phyloP scores from a whole-genome alignment of 164 flowering plant genomes.

The Berberis thunbergii region DNA sequence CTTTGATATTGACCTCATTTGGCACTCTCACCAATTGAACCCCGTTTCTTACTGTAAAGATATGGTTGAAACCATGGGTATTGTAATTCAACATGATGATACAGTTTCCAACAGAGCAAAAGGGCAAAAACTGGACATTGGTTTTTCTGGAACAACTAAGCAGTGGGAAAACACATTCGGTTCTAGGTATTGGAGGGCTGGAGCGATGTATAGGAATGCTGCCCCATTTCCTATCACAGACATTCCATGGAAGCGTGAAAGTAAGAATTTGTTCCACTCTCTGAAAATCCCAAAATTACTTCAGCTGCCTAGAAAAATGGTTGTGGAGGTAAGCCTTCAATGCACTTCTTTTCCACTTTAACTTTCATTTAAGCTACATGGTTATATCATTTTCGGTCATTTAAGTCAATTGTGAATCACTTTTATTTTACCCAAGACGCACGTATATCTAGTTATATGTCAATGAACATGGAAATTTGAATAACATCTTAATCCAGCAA shows the following conservation, averaged over 20 bases:
- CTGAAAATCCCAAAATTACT: slow-evolving; percentile 23
- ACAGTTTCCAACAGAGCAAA: slow-evolving; percentile 70
- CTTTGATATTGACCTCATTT: slow-evolving; percentile 89
- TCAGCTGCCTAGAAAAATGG: slow-evolving; percentile 32
- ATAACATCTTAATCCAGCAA: no score
- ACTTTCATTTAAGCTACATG: no score
- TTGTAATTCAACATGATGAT: slow-evolving; percentile 83
- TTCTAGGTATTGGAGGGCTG: slow-evolving; percentile 81
- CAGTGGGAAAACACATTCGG: slow-evolving; percentile 90
- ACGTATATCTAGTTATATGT: no score
- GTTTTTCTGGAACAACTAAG: slow-evolving; percentile 76
- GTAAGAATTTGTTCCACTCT: slow-evolving; percentile 22
- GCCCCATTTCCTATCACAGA: slow-evolving; percentile 61
- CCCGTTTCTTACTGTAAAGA: slow-evolving; percentile 74
- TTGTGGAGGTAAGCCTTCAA: slow-evolving; percentile 53
- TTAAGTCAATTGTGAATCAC: no score
- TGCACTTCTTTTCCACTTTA: no score
- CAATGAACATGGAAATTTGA: no score
- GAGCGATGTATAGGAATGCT: slow-evolving; percentile 82
- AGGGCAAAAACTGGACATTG: slow-evolving; percentile 80
- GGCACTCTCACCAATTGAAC: slow-evolving; percentile 93
- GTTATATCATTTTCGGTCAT: no score
- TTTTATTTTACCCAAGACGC: no score
- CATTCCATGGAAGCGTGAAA: slow-evolving; percentile 23
- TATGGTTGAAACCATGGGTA: slow-evolving; percentile 40